Percentiles rank a stretch among this genome's conserved stretches.
Conservation (phyloP, 371 early-diverging fungal genomes). For the Rhizopus delemar region DNA sequence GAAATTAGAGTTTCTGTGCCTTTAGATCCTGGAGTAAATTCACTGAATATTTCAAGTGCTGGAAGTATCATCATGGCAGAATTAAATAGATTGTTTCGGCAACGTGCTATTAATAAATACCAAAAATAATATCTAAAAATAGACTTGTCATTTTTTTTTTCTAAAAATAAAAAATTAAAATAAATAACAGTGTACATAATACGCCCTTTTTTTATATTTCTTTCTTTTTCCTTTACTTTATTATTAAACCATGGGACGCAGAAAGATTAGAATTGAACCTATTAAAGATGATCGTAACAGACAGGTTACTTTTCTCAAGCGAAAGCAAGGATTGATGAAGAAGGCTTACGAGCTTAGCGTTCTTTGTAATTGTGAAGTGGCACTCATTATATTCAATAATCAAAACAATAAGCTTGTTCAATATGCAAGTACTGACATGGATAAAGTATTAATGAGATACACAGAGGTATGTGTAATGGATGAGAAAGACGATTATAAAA, state of each 20-base stretch:
- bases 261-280: constrained; percentile 94
- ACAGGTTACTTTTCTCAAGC: constrained; percentile 93
- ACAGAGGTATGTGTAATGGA: constrained; percentile 64
- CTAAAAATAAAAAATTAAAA: not conserved
- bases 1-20: constrained; percentile 57
- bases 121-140: constrained; percentile 5
- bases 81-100: constrained; percentile 36
- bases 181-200: not conserved
- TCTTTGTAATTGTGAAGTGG: constrained; percentile 96
- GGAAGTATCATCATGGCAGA: constrained; percentile 62
- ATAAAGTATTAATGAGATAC: constrained; percentile 86
- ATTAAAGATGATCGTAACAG: constrained; percentile 94
- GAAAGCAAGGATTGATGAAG: constrained; percentile 98
- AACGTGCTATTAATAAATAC: not conserved
- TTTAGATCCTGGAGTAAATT: constrained; percentile 51
- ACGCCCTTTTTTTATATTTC: constrained; percentile 2
- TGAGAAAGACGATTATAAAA: not conserved
- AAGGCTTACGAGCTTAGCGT: constrained; percentile 98
- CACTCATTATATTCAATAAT: constrained; percentile 86
- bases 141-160: not conserved
- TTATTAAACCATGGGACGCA: constrained; percentile 79
- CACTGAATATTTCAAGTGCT: constrained; percentile 57
- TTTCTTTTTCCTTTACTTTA: constrained; percentile 3
- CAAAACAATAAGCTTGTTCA: constrained; percentile 91
- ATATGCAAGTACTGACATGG: constrained; percentile 90